A percentile compares a stretch with the other conserved stretches of the same genome.
Conservation (phyloP, 331 rosid genomes). For the Dryas integrifolia region DNA sequence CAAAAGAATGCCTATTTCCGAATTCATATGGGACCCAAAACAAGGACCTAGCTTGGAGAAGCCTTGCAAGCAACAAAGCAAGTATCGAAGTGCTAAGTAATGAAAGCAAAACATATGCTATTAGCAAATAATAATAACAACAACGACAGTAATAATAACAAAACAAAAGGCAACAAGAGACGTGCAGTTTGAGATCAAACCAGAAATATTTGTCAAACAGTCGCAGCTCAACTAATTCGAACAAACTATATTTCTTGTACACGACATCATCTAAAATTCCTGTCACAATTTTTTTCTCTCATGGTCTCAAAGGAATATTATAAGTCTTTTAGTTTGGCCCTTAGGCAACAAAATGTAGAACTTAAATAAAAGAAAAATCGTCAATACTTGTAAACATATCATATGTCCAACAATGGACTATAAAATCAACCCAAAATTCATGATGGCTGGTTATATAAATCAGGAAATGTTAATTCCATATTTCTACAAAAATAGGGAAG, state of each 20-base stretch:
- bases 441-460: not conserved
- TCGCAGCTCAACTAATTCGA: not conserved
- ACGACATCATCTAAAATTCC: not conserved
- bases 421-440: not conserved
- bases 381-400: not conserved
- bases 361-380: not conserved
- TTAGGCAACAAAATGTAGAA: not conserved
- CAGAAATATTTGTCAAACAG: not conserved
- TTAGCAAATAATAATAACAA: not conserved
- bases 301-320: not conserved
- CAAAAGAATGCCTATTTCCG: not conserved
- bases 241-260: not conserved
- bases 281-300: not conserved
- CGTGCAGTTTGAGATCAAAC: not conserved
- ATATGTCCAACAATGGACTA: not conserved
- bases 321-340: not conserved
- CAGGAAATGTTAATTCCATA: not conserved
- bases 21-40: not conserved
- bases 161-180: not conserved
- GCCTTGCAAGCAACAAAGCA: not conserved
- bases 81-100: not conserved
- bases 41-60: slow-evolving; percentile 1
- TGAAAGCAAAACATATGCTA: not conserved
- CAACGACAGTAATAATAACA: not conserved
- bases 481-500: not conserved